These are phyloP conservation scores for Arthromyces matolae DNA, from an alignment of 768 basidiomycete species.

Conservation along the genomic window DNA sequence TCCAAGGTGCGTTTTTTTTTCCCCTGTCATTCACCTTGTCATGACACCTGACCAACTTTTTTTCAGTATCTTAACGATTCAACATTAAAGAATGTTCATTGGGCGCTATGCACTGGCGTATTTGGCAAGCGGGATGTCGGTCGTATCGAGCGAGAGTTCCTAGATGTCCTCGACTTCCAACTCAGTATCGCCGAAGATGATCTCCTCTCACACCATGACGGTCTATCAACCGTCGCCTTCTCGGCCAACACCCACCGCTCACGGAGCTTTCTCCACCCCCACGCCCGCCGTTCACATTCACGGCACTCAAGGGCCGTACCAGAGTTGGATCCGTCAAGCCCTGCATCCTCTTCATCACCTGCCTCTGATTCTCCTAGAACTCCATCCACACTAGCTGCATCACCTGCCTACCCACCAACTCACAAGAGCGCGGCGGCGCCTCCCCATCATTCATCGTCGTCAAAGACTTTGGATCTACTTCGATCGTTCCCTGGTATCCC, in stretches of 20 bases:
- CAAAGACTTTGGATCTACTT: constrained; percentile 41
- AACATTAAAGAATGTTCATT: constrained; percentile 87
- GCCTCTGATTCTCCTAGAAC: constrained; percentile 24
- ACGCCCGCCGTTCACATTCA: constrained; percentile 5
- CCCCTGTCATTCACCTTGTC: constrained; percentile 1
- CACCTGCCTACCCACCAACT: constrained; percentile 18
- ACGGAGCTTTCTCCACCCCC: constrained; percentile 17
- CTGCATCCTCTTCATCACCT: constrained; percentile 33
- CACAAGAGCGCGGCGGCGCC: constrained; percentile 16
- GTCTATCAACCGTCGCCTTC: constrained; percentile 27
- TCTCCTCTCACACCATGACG: constrained; percentile 49
- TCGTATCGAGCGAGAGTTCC: constrained; percentile 78
- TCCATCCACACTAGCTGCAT: constrained; percentile 23
- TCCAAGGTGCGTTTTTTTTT: constrained; percentile 60
- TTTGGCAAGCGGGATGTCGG: constrained; percentile 81
- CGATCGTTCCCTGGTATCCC: constrained; percentile 46
- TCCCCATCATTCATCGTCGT: constrained; percentile 28
- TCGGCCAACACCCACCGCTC: constrained; percentile 22
- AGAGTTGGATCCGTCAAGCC: constrained; percentile 40
- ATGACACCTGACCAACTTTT: constrained; percentile 8
- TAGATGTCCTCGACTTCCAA: constrained; percentile 77
- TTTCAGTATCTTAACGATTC: constrained; percentile 80
- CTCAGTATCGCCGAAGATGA: constrained; percentile 63
- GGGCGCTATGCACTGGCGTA: constrained; percentile 81
- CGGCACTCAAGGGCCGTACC: constrained; percentile 27